Conservation (phyloP, 2,329 filamentous ascomycete species). For the Cladosporium sp. region DNA sequence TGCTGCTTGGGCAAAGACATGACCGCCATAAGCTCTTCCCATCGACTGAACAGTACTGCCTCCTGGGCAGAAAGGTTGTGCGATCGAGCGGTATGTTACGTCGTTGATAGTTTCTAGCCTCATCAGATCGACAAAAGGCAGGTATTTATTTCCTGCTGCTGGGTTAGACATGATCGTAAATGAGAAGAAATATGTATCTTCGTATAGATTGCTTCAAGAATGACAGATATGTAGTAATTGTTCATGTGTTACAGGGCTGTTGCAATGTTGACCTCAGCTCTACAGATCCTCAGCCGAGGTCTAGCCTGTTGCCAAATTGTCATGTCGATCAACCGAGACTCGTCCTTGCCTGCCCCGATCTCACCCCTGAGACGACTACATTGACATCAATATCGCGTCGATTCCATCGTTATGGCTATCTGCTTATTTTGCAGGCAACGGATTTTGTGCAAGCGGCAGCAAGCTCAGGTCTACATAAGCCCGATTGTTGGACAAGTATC, state of each 20-base stretch:
- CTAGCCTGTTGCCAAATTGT: not conserved
- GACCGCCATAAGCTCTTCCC: slow-evolving; percentile 54
- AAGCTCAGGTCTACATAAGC: not conserved
- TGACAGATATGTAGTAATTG: not conserved
- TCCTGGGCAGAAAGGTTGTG: slow-evolving; percentile 46
- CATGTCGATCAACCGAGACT: not conserved
- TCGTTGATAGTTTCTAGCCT: slow-evolving; percentile 44
- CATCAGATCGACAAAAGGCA: slow-evolving; percentile 45
- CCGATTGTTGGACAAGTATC: not conserved
- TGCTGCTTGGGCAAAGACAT: slow-evolving; percentile 59
- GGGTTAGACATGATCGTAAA: slow-evolving; percentile 2
- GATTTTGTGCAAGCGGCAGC: not conserved
- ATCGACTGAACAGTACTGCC: slow-evolving; percentile 30
- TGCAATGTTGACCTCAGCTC: not conserved
- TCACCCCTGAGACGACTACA: not conserved
- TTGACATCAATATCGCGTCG: not conserved
- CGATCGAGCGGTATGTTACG: slow-evolving; percentile 41
- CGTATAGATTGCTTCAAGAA: not conserved
- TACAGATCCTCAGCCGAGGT: not conserved
- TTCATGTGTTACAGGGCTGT: not conserved
- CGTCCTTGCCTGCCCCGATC: not conserved
- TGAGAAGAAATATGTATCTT: not conserved
- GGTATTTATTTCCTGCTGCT: slow-evolving; percentile 33
- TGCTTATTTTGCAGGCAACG: not conserved
- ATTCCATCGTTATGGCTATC: not conserved